phyloP scores from a whole-genome alignment of 108 stramenopile species.

The Skeletonema grethae region DNA sequence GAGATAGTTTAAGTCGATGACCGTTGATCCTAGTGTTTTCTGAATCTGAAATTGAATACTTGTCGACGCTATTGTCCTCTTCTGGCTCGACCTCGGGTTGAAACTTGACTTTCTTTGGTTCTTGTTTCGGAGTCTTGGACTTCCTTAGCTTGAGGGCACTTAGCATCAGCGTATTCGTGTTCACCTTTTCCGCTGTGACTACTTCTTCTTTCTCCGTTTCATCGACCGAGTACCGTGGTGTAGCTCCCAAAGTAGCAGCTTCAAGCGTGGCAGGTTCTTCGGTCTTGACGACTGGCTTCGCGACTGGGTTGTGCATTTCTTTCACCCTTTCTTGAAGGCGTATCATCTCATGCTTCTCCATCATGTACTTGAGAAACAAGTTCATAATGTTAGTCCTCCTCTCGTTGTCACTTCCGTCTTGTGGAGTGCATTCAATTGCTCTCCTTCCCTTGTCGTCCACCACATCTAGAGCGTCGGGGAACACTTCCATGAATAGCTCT shows the following conservation, averaged over 20 bases:
- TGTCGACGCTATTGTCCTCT: slow-evolving; percentile 11
- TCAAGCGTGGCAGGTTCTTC: not conserved
- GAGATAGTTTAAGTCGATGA: slow-evolving; percentile 21
- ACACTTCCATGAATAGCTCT: slow-evolving; percentile 62
- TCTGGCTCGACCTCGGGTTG: not conserved
- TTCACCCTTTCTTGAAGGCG: not conserved
- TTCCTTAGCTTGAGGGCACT: not conserved
- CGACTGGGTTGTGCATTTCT: not conserved
- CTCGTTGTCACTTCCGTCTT: slow-evolving; percentile 47
- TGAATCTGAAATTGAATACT: slow-evolving; percentile 15
- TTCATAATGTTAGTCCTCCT: slow-evolving; percentile 48
- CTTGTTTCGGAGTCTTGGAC: not conserved
- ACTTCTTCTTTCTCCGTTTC: not conserved
- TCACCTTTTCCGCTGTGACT: not conserved
- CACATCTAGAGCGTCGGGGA: slow-evolving; percentile 62
- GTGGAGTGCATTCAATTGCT: slow-evolving; percentile 43
- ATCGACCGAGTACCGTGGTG: not conserved
- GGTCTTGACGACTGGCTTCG: not conserved
- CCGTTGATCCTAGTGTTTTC: slow-evolving; percentile 15
- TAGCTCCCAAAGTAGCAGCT: not conserved
- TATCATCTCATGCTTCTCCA: slow-evolving; percentile 7
- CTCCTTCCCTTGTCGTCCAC: slow-evolving; percentile 57
- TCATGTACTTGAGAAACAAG: slow-evolving; percentile 25
- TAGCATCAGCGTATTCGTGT: not conserved
- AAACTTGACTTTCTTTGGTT: not conserved